Evolutionary conservation across 441 rosid genomes (phyloP), one percentile per base, ranked within the genome.

Genomic region (Erysimum pusillum): DNA sequence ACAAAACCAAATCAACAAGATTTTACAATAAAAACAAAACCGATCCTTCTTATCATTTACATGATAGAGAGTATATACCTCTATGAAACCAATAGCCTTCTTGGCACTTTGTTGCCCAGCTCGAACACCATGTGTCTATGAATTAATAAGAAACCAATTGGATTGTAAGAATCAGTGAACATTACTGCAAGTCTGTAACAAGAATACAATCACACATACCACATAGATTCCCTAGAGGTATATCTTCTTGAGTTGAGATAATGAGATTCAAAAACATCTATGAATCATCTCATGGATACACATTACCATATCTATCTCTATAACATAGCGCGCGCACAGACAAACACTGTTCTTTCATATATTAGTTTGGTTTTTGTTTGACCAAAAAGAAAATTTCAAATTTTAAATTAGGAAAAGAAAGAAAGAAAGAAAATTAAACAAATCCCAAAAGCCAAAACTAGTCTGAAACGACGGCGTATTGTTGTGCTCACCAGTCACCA

Each of bases 111-210:
- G 88, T 77, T 90, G 90, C 67, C 98, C 97, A 73, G 85, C 86
- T 79, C 94, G 86, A 60, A 93, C 89, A 6, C 98, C 98, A 31
- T 96, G 96, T 9, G 98, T 96, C 99, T 96, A 83, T 34, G 31
- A 44, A 62, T 14, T 2, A 6, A 20, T 59, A 51, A 67, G 32
- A 66, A 13, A 62, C 41, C 22, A 25, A 53, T 22, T 63, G 15
- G 45, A 56, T 31, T 35, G 64, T 34, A 54, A 65, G 36, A 69
- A 34, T n/a, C 31, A 51, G 51, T 38, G 46, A 22, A 51, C 45
- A 12, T 68, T 69, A 71, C 45, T n/a, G 44, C 7, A 35, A 20
- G 49, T 32, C 52, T 69, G 51, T 69, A 44, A 6, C 60, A 28
- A 57, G 49, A 52, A 69, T 70, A 76, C 70, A 70, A 38, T 25